Percentiles rank a stretch among this genome's conserved stretches.
Evolutionary conservation across 345 rosid species (phyloP).

Genomic region (Salix udensis): DNA sequence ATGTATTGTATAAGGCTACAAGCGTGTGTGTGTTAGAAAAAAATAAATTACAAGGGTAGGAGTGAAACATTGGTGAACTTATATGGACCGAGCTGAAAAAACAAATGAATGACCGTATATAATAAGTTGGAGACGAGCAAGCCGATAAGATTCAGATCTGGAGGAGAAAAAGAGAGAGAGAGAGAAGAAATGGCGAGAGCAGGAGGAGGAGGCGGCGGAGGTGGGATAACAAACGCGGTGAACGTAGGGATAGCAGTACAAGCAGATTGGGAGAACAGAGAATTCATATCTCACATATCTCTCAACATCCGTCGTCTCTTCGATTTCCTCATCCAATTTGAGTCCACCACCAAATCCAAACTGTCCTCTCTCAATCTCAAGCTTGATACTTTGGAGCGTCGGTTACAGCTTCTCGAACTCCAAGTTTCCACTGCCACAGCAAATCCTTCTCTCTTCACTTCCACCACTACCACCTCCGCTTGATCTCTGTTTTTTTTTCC

Average conservation of each 20-base stretch:
- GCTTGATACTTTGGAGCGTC: slow-evolving; percentile 80
- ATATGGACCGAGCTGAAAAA: too few relatives aligned
- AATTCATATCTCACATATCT: slow-evolving; percentile 92
- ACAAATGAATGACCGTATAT: too few relatives aligned
- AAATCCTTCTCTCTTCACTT: slow-evolving; percentile 64
- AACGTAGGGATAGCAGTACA: slow-evolving; percentile 99
- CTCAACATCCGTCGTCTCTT: slow-evolving; percentile 98
- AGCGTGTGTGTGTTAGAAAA: too few relatives aligned
- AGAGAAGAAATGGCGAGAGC: slow-evolving; percentile 67
- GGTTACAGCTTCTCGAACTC: slow-evolving; percentile 80
- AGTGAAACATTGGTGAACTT: too few relatives aligned
- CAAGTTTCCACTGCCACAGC: slow-evolving; percentile 88
- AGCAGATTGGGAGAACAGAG: slow-evolving; percentile 99
- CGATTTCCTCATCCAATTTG: slow-evolving; percentile 93
- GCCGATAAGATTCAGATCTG: too few relatives aligned
- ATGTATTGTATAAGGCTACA: too few relatives aligned
- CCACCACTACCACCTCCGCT: slow-evolving; percentile 19
- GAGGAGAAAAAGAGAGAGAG: not conserved
- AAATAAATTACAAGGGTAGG: too few relatives aligned
- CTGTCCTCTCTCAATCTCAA: slow-evolving; percentile 80
- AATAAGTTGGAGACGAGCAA: too few relatives aligned
- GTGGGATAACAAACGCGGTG: slow-evolving; percentile 95
- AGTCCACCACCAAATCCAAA: slow-evolving; percentile 88
- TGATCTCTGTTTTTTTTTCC: slow-evolving; percentile 24
- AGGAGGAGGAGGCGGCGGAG: slow-evolving; percentile 10